Evolutionary conservation across 75 land plant species (phyloP), one percentile per base, ranked within the genome.

Genomic region (Sequoia sempervirens): DNA sequence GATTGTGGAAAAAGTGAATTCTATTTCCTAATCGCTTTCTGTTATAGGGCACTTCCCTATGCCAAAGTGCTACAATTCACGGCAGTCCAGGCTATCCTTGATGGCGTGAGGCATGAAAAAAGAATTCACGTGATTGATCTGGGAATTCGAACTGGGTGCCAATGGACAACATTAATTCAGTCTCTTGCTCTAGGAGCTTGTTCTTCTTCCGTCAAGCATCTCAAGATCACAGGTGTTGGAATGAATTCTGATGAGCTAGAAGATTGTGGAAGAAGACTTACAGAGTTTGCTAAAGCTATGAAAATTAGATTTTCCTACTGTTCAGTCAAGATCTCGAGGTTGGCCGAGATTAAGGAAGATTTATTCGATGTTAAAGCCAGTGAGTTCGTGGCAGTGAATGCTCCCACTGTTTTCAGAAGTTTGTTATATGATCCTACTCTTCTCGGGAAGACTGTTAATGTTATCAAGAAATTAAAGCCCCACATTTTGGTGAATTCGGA

Each of bases 111-210:
- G 37, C 18, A 17, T 12, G 46, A 68, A 30, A 66, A n/a, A 1
- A 84, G 73, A 81, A 38, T 84, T 30, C 88, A 87, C 40, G 2
- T 84, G 32, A 79, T 87, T 15, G 88, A 84, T 66, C 54, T 87
- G 28, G 80, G 56, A 34, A 87, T 87, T 32, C 37, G 84, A 37
- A 75, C 52, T 12, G 52, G 52, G 0, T 47, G 52, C 13, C 13
- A 47, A 0, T 47, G 52, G 52, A 47, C 13, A 11, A 0, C 13
- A 4, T 23, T 87, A 18, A 75, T 87, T 56, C 88, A 87, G 18
- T 80, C 82, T 2, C 84, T 87, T 14, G 80, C 80, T 10, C 64
- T 17, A 11, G 58, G 79, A 37, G 26, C 1, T 1, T 32, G 18
- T 34, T 12, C 7, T 34, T 74, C 13, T 10, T 7, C 41, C 41